A percentile compares a stretch with the other conserved stretches of the same genome.
phyloP scores from a whole-genome alignment of 2,329 filamentous ascomycete species.

The Malbranchea zuffiana region DNA sequence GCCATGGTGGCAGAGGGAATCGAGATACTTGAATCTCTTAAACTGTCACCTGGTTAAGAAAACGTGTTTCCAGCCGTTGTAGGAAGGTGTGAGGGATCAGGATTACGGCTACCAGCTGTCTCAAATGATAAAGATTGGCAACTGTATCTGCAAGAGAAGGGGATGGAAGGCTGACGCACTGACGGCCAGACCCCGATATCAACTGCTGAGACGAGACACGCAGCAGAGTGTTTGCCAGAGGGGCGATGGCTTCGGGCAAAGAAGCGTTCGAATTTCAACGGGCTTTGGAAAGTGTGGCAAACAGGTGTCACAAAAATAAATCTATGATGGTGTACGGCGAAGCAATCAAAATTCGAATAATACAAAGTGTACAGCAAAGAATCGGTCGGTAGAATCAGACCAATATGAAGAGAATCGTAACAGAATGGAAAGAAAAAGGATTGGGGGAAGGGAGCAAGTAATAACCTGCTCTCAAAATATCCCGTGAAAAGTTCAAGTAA shows the following conservation, averaged over 20 bases:
- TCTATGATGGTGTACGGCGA: conserved; percentile 10
- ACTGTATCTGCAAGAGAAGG: neutral
- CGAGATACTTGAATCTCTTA: conserved; percentile 5
- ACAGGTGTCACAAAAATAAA: conserved; percentile 7
- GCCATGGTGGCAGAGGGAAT: conserved; percentile 8
- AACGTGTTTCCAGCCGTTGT: conserved; percentile 17
- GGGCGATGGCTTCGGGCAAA: neutral
- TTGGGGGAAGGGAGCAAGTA: conserved; percentile 10
- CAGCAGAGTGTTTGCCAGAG: conserved; percentile 6
- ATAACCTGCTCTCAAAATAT: conserved; percentile 6
- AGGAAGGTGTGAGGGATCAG: conserved; percentile 1
- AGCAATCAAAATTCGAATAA: conserved; percentile 12
- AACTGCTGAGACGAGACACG: conserved; percentile 10
- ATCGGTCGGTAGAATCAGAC: conserved; percentile 9
- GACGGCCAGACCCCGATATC: conserved; percentile 2
- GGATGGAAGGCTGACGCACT: conserved; percentile 4
- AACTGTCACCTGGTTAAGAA: conserved; percentile 7
- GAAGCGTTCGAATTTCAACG: conserved; percentile 11
- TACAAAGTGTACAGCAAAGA: conserved; percentile 3
- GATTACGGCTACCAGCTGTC: conserved; percentile 4
- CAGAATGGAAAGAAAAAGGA: conserved; percentile 1
- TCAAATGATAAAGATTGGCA: conserved; percentile 3
- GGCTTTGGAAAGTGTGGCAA: neutral
- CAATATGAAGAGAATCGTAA: conserved; percentile 7
- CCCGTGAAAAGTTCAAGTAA: conserved; percentile 3